Conservation (phyloP, 1,284 basidiomycete genomes). For the Boletus mariae region DNA sequence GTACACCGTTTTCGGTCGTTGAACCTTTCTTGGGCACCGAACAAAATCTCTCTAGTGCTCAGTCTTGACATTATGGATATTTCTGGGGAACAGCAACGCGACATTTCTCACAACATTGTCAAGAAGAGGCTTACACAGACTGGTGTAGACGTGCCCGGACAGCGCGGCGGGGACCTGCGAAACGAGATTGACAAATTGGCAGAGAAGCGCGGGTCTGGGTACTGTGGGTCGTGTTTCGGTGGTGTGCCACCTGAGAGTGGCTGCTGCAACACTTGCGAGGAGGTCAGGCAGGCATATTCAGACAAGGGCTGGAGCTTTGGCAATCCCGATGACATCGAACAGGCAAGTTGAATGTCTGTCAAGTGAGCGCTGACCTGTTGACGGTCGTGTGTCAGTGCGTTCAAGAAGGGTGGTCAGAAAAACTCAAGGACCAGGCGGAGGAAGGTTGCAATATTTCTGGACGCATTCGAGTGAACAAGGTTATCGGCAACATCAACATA, state of each 20-base stretch:
- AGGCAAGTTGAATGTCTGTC: conserved; percentile 53
- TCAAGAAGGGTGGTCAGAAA: conserved; percentile 92
- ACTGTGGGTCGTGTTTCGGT: conserved; percentile 98
- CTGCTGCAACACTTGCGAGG: conserved; percentile 97
- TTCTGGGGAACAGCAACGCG: conserved; percentile 90
- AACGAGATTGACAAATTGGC: conserved; percentile 85
- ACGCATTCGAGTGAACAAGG: conserved; percentile 93
- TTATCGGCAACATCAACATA: conserved; percentile 87
- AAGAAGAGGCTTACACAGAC: conserved; percentile 74
- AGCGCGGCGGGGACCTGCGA: conserved; percentile 62
- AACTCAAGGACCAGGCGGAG: conserved; percentile 85
- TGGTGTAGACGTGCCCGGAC: conserved; percentile 59
- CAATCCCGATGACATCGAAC: conserved; percentile 89
- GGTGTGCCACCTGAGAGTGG: conserved; percentile 77
- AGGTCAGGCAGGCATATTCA: conserved; percentile 88
- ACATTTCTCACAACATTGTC: conserved; percentile 84
- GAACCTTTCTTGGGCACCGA: not conserved
- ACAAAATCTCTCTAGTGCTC: conserved; percentile 58
- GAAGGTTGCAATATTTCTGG: conserved; percentile 96
- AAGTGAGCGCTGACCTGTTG: not conserved
- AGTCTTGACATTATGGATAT: conserved; percentile 98
- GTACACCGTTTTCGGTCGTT: not conserved
- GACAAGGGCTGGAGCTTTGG: conserved; percentile 93
- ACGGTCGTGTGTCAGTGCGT: conserved; percentile 63
- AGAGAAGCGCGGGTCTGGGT: conserved; percentile 56